These are phyloP conservation scores for Miscanthus lutarioriparius DNA, from an alignment of 176 grass and related monocot species.

Conservation along the genomic window DNA sequence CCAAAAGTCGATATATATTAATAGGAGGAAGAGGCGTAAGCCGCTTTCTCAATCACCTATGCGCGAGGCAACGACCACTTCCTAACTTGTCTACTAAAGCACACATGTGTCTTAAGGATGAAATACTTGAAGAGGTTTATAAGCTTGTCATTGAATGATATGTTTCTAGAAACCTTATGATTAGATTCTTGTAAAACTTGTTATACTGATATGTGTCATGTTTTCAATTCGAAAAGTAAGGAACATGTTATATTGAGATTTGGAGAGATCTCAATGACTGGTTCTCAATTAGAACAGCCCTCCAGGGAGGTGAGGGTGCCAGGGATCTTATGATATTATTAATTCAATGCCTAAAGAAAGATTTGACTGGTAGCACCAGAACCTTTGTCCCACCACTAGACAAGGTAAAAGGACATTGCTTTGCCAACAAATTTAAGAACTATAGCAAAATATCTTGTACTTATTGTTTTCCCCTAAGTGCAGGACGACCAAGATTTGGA, in stretches of 20 bases:
- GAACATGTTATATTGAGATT: not conserved
- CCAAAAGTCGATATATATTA: no score
- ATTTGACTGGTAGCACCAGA: no score
- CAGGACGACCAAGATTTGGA: no score
- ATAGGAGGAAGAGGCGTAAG: no score
- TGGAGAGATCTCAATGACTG: not conserved
- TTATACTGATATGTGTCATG: not conserved
- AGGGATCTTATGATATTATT: not conserved
- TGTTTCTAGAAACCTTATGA: not conserved
- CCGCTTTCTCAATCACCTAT: not conserved
- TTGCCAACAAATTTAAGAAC: no score
- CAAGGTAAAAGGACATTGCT: no score
- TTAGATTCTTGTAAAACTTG: not conserved
- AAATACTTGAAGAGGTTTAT: not conserved
- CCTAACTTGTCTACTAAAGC: not conserved
- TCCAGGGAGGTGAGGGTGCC: not conserved
- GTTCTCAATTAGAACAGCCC: not conserved
- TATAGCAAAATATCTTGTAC: no score
- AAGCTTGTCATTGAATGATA: not conserved
- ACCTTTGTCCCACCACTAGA: no score
- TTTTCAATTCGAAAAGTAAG: conserved; percentile 1
- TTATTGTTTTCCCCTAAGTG: no score
- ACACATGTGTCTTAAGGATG: no score
- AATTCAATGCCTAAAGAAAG: not conserved
- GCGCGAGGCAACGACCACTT: not conserved